Base-by-base conservation (phyloP, 164 flowering plant genomes). In the Tetrastigma voinierianum region DNA sequence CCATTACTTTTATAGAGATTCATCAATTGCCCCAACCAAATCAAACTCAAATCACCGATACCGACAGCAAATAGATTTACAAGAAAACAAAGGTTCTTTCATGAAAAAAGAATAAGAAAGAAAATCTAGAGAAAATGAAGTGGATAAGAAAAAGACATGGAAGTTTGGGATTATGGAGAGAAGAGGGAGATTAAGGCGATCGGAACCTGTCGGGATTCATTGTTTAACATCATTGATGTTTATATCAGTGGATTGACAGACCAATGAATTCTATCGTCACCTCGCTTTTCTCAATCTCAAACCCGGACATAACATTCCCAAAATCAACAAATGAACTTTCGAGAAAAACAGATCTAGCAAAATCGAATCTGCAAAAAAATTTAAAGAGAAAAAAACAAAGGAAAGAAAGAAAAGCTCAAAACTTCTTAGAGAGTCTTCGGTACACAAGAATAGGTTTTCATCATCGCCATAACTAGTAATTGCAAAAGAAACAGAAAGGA, bases 181-280 rank as follows among this genome's bases (percentile, higher is more conserved):
- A 11, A 12, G 4, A 40, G 32, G 32, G 32, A 24, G 32, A 24
- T 24, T 24, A 65, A 57, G 20, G 64, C 74, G 93, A 88, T 88
- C 93, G 80, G 93, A 88, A 84, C 87, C 89, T 84, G 87, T 86
- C 86, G 90, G 75, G 86, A 86, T 88, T 86, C 86, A 81, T n/a
- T 64, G 21, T 18, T 43, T 72, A 72, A 81, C 90, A 82, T 82
- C 93, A 88, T 76, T 57, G 51, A 14, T 58, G 32, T n/a, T 14
- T 21, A 5, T 45, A 25, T 88, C 93, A 88, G 93, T 72, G 86
- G 90, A 84, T 81, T 86, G 87, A 84, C 87, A 82, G 86, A 82
- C 83, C 25, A 52, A 77, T 86, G 87, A 84, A 86, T 76, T 80
- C 63, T 77, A 81, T 83, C 89, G 55, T 86, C 93, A 88, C 81